Evolutionary conservation across 176 grass and related monocot genomes (phyloP), one percentile per base, ranked within the genome.

Genomic region (Eragrostis curvula): DNA sequence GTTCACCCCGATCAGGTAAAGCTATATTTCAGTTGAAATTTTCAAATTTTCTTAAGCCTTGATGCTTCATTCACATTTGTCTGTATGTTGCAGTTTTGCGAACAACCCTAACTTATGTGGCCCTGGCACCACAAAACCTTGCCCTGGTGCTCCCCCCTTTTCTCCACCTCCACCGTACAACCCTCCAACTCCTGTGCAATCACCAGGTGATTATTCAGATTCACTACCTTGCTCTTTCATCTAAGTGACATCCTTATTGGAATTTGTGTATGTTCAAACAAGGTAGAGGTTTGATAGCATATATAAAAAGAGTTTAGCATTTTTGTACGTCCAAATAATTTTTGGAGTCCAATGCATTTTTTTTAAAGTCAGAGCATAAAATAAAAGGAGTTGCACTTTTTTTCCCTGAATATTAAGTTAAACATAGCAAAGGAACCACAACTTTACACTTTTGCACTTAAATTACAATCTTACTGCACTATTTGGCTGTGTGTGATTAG

Each of bases 131-230:
- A 80, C 86, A 84, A 93, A 91, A 85, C 94, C 94, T 56, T 97
- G 94, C 58, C 88, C 90, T 28, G 94, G 88, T 79, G 75, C 88
- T 84, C 94, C 94, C 30, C 94, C 94, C 4, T 97, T 97, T 70
- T 93, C 94, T 63, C 94, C 94, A 32, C 94, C 94, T 59, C 94
- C 94, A 74, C 94, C 94, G 72, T 97, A 97, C 84, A 97, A 87
- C 71, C 90, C 88, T 73, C 86, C 90, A 81, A 77, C 81, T 49
- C 90, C 86, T 79, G 80, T 87, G 25, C 83, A 88, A 80, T 88
- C 84, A 87, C 88, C 64, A 97, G 94, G 94, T 97, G 42, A 83
- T 83, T 70, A 9, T 79, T 66, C 49, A 45, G 21, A 70, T 77
- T 69, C 27, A 58, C 48, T 36, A 36, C 32, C 4, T 2, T 36